Evolutionary conservation across 1,284 basidiomycete species (phyloP).

Genomic region (Fomitiporia mediterranea): DNA sequence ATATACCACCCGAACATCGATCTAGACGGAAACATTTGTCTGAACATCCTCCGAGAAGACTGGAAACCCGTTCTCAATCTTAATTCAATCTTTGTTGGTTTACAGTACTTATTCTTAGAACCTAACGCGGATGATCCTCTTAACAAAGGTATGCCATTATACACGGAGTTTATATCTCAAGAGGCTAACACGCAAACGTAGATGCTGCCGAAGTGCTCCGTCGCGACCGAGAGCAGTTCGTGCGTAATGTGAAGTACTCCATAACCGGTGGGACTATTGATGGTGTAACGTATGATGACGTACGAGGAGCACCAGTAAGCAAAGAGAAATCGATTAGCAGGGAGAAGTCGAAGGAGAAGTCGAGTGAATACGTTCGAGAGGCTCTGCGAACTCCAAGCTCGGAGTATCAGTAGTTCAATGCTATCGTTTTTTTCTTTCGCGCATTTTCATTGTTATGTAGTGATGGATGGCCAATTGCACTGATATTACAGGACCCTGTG

Average conservation of each 20-base stretch:
- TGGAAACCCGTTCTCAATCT: constrained; percentile 99
- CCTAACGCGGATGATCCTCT: constrained; percentile 98
- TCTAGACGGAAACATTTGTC: constrained; percentile 92
- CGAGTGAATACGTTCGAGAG: no score
- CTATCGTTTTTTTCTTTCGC: neutral
- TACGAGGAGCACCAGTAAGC: constrained; percentile 33
- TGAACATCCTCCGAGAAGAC: constrained; percentile 98
- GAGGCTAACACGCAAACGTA: constrained; percentile 33
- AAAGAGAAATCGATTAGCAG: neutral
- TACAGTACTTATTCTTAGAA: constrained; percentile 98
- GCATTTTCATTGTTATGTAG: neutral
- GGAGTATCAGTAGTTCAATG: no score
- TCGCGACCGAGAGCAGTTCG: constrained; percentile 77
- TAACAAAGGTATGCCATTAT: constrained; percentile 79
- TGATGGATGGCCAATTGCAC: neutral
- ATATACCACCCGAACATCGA: constrained; percentile 99
- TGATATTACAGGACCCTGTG: neutral
- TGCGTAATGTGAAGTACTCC: constrained; percentile 75
- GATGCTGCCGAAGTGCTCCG: constrained; percentile 94
- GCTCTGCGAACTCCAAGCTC: no score
- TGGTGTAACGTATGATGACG: constrained; percentile 74
- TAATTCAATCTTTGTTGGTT: constrained; percentile 94
- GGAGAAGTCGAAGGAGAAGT: neutral
- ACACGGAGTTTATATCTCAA: constrained; percentile 3
- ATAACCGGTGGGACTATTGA: constrained; percentile 79